Conservation (phyloP, 768 basidiomycete species). For the Suillus weaverae region DNA sequence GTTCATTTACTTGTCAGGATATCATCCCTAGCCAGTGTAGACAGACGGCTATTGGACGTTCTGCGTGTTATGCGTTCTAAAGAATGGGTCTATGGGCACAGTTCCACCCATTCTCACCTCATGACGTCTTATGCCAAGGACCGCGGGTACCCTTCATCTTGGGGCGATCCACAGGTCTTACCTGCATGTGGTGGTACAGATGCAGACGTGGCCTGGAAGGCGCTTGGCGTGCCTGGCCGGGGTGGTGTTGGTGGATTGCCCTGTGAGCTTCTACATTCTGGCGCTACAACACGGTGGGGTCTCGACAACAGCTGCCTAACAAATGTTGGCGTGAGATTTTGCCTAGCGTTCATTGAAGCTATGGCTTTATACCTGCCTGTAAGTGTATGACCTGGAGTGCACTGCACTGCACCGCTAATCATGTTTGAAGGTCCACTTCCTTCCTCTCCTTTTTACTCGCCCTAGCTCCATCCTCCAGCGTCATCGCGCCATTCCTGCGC, state of each 20-base stretch:
- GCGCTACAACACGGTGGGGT: slow-evolving; percentile 46
- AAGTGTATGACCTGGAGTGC: slow-evolving; percentile 26
- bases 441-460: slow-evolving; percentile 62
- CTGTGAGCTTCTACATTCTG: slow-evolving; percentile 71
- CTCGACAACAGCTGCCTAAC: slow-evolving; percentile 57
- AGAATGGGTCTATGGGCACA: slow-evolving; percentile 58
- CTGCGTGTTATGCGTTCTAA: slow-evolving; percentile 55
- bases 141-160: slow-evolving; percentile 57
- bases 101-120: slow-evolving; percentile 41
- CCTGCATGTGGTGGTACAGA: slow-evolving; percentile 61
- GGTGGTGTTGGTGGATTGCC: slow-evolving; percentile 67
- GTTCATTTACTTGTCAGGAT: slow-evolving; percentile 45
- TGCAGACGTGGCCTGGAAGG: slow-evolving; percentile 56
- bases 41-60: slow-evolving; percentile 53
- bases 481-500: slow-evolving; percentile 38
- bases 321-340: slow-evolving; percentile 55
- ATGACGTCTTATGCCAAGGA: slow-evolving; percentile 49
- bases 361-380: slow-evolving; percentile 73
- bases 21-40: slow-evolving; percentile 64
- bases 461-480: slow-evolving; percentile 53
- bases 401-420: neutral
- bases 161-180: slow-evolving; percentile 61
- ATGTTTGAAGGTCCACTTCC: slow-evolving; percentile 60
- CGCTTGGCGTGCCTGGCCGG: slow-evolving; percentile 53
- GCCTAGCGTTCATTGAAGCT: slow-evolving; percentile 61